Conservation (phyloP, 148 eudicot species). For the Vaccinium darrowii region DNA sequence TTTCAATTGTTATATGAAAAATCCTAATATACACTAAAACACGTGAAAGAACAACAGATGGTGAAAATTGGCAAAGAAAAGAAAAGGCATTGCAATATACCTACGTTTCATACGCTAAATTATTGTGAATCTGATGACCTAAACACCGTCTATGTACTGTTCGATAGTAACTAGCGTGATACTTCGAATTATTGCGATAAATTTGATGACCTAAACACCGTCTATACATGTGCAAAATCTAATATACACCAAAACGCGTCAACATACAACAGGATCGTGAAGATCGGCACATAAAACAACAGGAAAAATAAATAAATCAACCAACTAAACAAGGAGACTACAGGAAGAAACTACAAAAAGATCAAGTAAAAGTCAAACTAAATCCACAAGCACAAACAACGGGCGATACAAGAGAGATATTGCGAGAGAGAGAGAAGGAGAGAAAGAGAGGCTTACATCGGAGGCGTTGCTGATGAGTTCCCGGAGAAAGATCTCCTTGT, state of each 20-base stretch:
- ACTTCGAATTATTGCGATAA: not conserved
- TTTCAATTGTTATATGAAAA: no score
- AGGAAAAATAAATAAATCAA: not conserved
- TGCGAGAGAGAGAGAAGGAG: not conserved
- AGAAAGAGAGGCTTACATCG: conserved; percentile 40
- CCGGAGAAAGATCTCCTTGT: conserved; percentile 80
- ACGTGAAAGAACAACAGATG: no score
- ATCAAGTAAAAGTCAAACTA: not conserved
- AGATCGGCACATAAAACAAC: not conserved
- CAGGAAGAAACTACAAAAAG: not conserved
- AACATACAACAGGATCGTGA: not conserved
- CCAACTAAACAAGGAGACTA: no score
- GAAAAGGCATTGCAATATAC: no score
- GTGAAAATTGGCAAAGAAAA: no score
- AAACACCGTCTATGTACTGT: not conserved
- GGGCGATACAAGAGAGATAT: not conserved
- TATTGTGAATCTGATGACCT: no score
- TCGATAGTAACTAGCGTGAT: not conserved
- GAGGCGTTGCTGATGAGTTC: conserved; percentile 71
- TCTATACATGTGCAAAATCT: not conserved
- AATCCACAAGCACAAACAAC: not conserved
- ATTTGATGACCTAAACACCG: not conserved
- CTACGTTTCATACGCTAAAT: no score
- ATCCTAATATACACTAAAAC: no score
- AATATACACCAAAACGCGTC: not conserved